These are phyloP conservation scores for Pluteus cervinus DNA, from an alignment of 768 basidiomycete genomes.

Conservation along the genomic window DNA sequence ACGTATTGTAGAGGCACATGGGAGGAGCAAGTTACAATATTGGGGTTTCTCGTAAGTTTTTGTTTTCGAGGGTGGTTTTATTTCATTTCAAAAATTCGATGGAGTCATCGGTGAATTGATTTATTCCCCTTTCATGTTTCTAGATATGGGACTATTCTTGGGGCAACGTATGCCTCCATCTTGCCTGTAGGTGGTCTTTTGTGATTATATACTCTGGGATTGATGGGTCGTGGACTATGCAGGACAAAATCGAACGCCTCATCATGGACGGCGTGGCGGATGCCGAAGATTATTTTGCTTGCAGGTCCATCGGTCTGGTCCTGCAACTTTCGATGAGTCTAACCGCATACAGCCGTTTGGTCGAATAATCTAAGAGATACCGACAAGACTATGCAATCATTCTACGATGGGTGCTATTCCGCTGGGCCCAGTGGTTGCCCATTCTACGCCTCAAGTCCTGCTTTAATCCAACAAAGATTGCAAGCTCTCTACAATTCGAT, in stretches of 20 bases:
- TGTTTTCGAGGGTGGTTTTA: not conserved
- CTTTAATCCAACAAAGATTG: slow-evolving; percentile 26
- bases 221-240: not conserved
- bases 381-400: slow-evolving; percentile 26
- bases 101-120: too few species aligned
- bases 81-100: too few species aligned
- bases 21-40: slow-evolving; percentile 24
- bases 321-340: not conserved
- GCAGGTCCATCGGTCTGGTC: slow-evolving; percentile 14
- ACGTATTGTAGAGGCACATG: slow-evolving; percentile 24
- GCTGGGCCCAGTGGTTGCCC: slow-evolving; percentile 30
- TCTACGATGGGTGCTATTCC: slow-evolving; percentile 29
- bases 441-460: slow-evolving; percentile 31
- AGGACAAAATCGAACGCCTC: slow-evolving; percentile 22
- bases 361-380: slow-evolving; percentile 30
- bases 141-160: slow-evolving; percentile 22
- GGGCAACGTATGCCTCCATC: slow-evolving; percentile 24
- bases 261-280: slow-evolving; percentile 40
- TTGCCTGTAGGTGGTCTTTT: slow-evolving; percentile 20
- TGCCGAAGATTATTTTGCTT: slow-evolving; percentile 30
- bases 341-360: slow-evolving; percentile 22
- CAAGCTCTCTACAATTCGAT: slow-evolving; percentile 21
- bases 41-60: slow-evolving; percentile 21
- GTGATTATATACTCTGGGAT: not conserved
- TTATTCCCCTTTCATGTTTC: too few species aligned